phyloP scores from a whole-genome alignment of 2,329 filamentous ascomycete species.

The Colletotrichum chlorophyti region DNA sequence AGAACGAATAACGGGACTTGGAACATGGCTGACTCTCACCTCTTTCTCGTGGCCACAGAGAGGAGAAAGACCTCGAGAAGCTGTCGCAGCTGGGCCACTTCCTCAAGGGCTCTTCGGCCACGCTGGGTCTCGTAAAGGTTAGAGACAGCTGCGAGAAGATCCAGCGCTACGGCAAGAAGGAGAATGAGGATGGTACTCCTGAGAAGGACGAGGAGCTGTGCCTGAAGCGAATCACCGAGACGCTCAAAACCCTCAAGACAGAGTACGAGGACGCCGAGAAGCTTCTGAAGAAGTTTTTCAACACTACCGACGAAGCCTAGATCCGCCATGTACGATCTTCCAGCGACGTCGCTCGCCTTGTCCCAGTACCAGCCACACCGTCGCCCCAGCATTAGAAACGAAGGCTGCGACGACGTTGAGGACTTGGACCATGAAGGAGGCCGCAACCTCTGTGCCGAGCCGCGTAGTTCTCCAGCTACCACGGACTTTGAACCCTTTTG shows the following conservation, averaged over 20 bases:
- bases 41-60: conserved; percentile 52
- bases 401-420: conserved; percentile 37
- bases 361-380: conserved; percentile 2
- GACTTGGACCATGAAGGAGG: conserved; percentile 23
- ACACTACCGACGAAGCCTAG: conserved; percentile 30
- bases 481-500: conserved; percentile 19
- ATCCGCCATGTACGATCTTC: conserved; percentile 25
- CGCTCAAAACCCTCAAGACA: conserved; percentile 73
- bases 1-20: neutral
- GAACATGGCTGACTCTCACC: conserved; percentile 19
- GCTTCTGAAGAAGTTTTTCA: conserved; percentile 72
- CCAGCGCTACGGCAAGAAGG: conserved; percentile 85
- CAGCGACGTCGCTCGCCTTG: conserved; percentile 14
- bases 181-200: conserved; percentile 76
- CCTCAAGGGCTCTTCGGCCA: conserved; percentile 95
- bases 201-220: conserved; percentile 73
- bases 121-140: conserved; percentile 87
- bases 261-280: conserved; percentile 79
- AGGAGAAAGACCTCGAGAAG: conserved; percentile 70
- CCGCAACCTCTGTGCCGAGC: neutral
- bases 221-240: conserved; percentile 73
- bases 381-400: conserved; percentile 40
- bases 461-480: conserved; percentile 1
- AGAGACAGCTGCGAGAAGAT: conserved; percentile 96
- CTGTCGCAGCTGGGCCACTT: conserved; percentile 92